phyloP scores from a whole-genome alignment of 306 rosid genomes.

The Gillenia trifoliata region DNA sequence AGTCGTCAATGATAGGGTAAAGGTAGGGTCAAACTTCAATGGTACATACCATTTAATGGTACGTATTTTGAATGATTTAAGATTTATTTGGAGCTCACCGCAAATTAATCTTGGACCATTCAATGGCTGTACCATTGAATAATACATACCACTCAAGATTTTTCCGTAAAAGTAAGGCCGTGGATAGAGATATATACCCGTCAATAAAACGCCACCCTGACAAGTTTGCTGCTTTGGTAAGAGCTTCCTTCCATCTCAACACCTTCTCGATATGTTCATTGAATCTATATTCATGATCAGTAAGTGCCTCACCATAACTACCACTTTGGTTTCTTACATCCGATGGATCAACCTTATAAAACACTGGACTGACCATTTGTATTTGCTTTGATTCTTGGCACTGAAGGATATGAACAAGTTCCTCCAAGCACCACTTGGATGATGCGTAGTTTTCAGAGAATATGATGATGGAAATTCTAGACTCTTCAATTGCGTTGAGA shows the following conservation, averaged over 20 bases:
- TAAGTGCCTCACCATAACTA: not conserved
- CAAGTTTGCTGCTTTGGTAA: not conserved
- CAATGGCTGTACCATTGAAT: too few relatives aligned
- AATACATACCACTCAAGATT: too few relatives aligned
- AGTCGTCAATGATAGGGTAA: too few relatives aligned
- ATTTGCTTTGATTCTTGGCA: not conserved
- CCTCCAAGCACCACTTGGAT: not conserved
- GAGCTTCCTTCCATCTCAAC: not conserved
- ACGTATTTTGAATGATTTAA: too few relatives aligned
- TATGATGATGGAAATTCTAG: not conserved
- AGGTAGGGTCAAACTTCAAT: too few relatives aligned
- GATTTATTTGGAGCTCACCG: too few relatives aligned
- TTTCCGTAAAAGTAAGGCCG: too few relatives aligned
- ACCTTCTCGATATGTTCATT: not conserved
- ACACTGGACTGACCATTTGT: not conserved
- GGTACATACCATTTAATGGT: too few relatives aligned
- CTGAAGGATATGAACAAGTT: not conserved
- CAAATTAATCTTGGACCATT: too few relatives aligned
- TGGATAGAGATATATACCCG: too few relatives aligned
- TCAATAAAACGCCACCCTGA: not conserved
- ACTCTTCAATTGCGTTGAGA: not conserved
- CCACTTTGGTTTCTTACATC: too few relatives aligned
- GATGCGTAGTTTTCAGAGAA: not conserved
- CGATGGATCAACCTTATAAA: not conserved
- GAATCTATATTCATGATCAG: not conserved